Evolutionary conservation across 164 flowering plant species (phyloP), one percentile per base, ranked within the genome.

Genomic region (Annona cherimola): DNA sequence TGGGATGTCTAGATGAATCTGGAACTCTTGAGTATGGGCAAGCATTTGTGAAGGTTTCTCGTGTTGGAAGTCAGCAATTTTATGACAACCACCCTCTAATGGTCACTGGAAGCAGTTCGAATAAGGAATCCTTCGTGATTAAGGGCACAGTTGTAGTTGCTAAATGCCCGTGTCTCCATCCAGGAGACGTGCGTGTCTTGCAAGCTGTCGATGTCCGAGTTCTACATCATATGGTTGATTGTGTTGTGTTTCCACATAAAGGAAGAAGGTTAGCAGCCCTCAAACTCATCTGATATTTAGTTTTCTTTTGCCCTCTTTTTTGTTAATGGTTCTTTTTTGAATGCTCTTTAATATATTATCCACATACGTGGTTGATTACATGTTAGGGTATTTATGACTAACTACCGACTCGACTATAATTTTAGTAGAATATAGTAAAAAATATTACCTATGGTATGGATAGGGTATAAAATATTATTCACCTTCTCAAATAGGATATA

Each of bases 1-100:
- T 95, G 88, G 98, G 99, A 63, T 93, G 98, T 67, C 80, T 95
- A 4, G 99, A 95, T 78, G 99, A 95, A 81, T 88, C 96, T n/a
- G 60, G 82, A 67, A 86, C 85, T 20, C 74, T 95, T 68, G 85
- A 90, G 63, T 95, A 95, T 77, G 99, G 99, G 9, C 81, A 95
- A 80, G 98, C 90, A 5, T 91, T 93, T 81, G 87, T 95, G 70
- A 91, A 91, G 45, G 74, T 73, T 74, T 90, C 99, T 70, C 66
- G 77, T 40, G 60, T 78, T 46, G 79, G 81, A 3, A 39, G 12
- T 4, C 40, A 75, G 20, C 69, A 71, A n/a, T 61, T 73, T 41
- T 19, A 19, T 62, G 78, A 66, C 20, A 71, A 73, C 66, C 68
- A 71, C 43, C 39, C 61, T 11, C 18, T 63, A 44, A 65, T 67